Evolutionary conservation across 768 basidiomycete genomes (phyloP), one percentile per base, ranked within the genome.

Genomic region (Phaffia tasmanica): DNA sequence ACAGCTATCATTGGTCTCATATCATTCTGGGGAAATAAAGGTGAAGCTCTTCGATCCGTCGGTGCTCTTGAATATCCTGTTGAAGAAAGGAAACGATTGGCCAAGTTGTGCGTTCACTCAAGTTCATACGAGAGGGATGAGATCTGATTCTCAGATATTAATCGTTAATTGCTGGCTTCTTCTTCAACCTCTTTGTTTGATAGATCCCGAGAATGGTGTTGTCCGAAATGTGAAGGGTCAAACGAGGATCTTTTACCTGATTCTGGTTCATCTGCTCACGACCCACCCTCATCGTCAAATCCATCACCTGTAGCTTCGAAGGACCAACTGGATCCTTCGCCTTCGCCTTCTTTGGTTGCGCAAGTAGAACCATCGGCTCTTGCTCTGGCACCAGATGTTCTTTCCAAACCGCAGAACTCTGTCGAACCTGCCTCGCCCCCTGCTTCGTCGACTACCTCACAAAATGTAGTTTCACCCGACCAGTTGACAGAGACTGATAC

Each of bases 11-110:
- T 77, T 2, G 78, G 77, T 0, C 70, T 79, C 30, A 70, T 72
- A 42, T 72, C 74, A 16, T 79, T 79, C 71, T 77, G 77, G 76
- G 75, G 73, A 64, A 73, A 74, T 62, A 89, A 86, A 72, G 89
- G 89, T n/a, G 85, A 88, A 68, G 84, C 86, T 55, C 88, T 90
- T 19, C 83, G 85, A 35, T 89, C 89, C 35, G 85, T 92, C 42
- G 89, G 89, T n/a, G 87, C 88, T 19, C 81, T 92, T 59, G 89
- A 92, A 70, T 85, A 85, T 73, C 87, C 87, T 27, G 73, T 80
- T 23, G 76, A 79, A 19, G 89, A 92, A 75, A 82, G 89, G 65
- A 88, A 83, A 76, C 82, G 89, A 63, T 79, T 92, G 30, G 89
- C 89, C 23, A 78, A 78, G 62, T 72, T 88, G 89, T 89, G 75